These are phyloP conservation scores for Nakazawaea anatomiae DNA, from an alignment of 805 yeast genomes.

Conservation along the genomic window DNA sequence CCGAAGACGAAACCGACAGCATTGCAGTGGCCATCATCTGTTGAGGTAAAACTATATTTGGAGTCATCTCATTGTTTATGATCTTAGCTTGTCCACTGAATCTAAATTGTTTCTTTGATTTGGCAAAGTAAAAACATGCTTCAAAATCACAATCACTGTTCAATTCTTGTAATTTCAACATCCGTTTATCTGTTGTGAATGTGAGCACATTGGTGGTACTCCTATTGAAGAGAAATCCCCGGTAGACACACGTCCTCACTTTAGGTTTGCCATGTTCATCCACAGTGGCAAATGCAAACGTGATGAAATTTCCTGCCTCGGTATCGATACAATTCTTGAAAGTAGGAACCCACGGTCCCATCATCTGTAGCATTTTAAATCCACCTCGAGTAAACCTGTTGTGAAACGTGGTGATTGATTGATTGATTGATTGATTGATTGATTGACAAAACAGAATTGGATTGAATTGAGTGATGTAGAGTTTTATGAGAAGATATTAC, in stretches of 20 bases:
- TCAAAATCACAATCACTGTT: slow-evolving; percentile 53
- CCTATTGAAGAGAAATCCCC: slow-evolving; percentile 74
- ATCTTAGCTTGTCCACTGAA: slow-evolving; percentile 60
- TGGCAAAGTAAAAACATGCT: slow-evolving; percentile 69
- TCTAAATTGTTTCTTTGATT: slow-evolving; percentile 62
- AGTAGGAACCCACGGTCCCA: slow-evolving; percentile 77
- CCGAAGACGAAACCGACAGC: neutral
- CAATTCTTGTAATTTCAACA: slow-evolving; percentile 53
- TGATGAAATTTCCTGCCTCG: slow-evolving; percentile 46
- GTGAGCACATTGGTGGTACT: slow-evolving; percentile 60
- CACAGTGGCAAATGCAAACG: slow-evolving; percentile 67
- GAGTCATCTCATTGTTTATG: slow-evolving; percentile 24
- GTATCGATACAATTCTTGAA: slow-evolving; percentile 48
- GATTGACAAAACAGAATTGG: neutral
- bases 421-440: neutral
- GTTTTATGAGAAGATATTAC: no score
- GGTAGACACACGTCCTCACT: slow-evolving; percentile 62
- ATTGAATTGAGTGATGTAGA: no score
- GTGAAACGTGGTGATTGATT: neutral
- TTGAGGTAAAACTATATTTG: slow-evolving; percentile 11
- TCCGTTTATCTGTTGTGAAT: slow-evolving; percentile 67
- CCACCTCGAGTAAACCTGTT: neutral
- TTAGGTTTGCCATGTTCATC: slow-evolving; percentile 48
- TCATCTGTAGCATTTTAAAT: slow-evolving; percentile 13
- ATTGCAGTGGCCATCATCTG: neutral